Conservation (phyloP, 2,329 filamentous ascomycete genomes). For the Scedosporium aurantiacum region DNA sequence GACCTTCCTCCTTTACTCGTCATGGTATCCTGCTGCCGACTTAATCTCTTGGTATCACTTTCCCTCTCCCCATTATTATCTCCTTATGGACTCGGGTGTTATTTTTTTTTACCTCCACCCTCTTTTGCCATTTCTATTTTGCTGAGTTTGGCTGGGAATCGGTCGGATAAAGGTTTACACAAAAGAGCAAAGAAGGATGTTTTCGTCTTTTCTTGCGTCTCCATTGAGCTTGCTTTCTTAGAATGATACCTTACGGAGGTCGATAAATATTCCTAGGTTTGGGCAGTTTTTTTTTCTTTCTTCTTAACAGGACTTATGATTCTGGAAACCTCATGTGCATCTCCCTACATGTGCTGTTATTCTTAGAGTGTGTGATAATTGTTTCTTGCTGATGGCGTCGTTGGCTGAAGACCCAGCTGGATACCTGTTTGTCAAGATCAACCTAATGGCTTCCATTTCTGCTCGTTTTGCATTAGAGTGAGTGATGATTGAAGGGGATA, state of each 20-base stretch:
- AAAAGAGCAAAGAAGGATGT: constrained; percentile 6
- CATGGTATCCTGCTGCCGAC: no score
- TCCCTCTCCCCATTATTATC: background rate
- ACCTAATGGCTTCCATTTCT: no score
- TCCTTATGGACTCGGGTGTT: background rate
- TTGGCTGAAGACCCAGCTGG: no score
- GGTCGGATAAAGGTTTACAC: background rate
- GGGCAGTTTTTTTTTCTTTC: background rate
- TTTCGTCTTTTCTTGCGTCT: background rate
- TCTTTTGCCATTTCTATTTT: background rate
- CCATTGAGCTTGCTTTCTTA: background rate
- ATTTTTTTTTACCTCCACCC: background rate
- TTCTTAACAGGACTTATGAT: background rate
- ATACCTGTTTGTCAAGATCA: no score
- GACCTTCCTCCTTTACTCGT: background rate
- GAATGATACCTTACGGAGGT: background rate
- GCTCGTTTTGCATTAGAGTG: no score
- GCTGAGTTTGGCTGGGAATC: background rate
- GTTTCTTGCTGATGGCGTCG: background rate
- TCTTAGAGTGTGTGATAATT: background rate
- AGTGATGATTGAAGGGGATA: no score
- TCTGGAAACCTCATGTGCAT: background rate
- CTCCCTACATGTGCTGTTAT: no score
- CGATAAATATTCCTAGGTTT: background rate
- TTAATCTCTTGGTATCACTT: background rate